Evolutionary conservation across 306 rosid species (phyloP), one percentile per base, ranked within the genome.

Genomic region (Rosa multiflora): DNA sequence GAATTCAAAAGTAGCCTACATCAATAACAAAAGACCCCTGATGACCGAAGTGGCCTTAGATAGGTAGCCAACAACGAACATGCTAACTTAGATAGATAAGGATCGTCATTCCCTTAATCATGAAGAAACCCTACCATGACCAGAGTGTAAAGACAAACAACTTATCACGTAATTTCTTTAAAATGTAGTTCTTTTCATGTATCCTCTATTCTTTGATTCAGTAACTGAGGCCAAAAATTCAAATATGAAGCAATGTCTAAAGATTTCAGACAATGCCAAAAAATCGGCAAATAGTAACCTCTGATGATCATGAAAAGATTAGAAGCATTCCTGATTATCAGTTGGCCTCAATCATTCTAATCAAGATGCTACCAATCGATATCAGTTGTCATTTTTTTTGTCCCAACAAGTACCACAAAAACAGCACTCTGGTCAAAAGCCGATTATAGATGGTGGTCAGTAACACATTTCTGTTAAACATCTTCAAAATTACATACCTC

Each of bases 401-500:
- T 15, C 52, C 32, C n/a, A 68, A 43, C 35, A 42, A 68, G 32
- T 1, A 58, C 48, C 43, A 43, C 58, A 59, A 44, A 56, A 56
- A 29, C 20, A 44, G 0, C 13, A 47, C 6, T 46, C 13, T 32
- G n/a, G 2, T 76, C 20, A 18, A 61, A 75, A 6, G 10, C 18
- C 10, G 8, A 26, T 13, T 9, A 29, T 17, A 29, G 47, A 63
- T 29, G 14, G 61, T 4, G 2, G 18, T 42, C 18, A 46, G 48
- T 67, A 76, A 63, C 62, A 47, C 46, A 62, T 29, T 21, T 23
- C 59, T 18, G 47, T 18, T 29, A 10, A 9, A 2, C 20, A 46
- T 13, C 32, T 29, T 32, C 23, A 23, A 76, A 42, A 48, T 6
- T 17, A 37, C 81, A 74, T 6, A 95, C 98, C 99, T 95, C 99